Evolutionary conservation across 768 basidiomycete genomes (phyloP).

Genomic region (Podaxis sp.): DNA sequence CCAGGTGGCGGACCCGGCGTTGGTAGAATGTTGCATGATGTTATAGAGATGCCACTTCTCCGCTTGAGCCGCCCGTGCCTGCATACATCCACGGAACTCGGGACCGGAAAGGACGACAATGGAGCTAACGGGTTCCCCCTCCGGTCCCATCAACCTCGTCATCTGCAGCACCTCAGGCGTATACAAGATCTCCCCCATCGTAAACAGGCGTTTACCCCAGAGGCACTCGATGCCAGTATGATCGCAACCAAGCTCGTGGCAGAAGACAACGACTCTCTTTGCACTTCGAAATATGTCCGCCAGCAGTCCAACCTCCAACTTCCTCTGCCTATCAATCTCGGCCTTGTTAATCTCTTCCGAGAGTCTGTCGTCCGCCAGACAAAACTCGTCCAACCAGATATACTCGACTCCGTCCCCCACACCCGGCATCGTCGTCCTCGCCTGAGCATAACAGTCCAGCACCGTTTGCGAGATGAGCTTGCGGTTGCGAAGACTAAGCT

Average conservation of each 20-base stretch:
- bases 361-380: slow-evolving; percentile 3
- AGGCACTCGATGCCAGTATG: slow-evolving; percentile 7
- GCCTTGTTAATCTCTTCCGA: neutral
- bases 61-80: slow-evolving; percentile 10
- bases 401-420: slow-evolving; percentile 2
- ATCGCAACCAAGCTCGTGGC: slow-evolving; percentile 5
- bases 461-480: neutral
- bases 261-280: slow-evolving; percentile 9
- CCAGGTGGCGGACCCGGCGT: slow-evolving; percentile 21
- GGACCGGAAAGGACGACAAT: slow-evolving; percentile 2
- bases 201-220: slow-evolving; percentile 12
- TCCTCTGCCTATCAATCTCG: neutral
- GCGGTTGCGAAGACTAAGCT: neutral
- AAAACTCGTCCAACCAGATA: slow-evolving; percentile 14
- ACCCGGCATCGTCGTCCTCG: neutral
- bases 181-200: slow-evolving; percentile 12
- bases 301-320: slow-evolving; percentile 4
- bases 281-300: slow-evolving; percentile 14
- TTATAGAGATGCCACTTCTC: slow-evolving; percentile 22
- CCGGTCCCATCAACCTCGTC: neutral
- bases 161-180: slow-evolving; percentile 6
- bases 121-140: neutral
- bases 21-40: slow-evolving; percentile 23
- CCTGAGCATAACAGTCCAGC: slow-evolving; percentile 1
- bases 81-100: slow-evolving; percentile 8